Conservation (phyloP, 257 asterid species). For the Paraleonurus japonicus region DNA sequence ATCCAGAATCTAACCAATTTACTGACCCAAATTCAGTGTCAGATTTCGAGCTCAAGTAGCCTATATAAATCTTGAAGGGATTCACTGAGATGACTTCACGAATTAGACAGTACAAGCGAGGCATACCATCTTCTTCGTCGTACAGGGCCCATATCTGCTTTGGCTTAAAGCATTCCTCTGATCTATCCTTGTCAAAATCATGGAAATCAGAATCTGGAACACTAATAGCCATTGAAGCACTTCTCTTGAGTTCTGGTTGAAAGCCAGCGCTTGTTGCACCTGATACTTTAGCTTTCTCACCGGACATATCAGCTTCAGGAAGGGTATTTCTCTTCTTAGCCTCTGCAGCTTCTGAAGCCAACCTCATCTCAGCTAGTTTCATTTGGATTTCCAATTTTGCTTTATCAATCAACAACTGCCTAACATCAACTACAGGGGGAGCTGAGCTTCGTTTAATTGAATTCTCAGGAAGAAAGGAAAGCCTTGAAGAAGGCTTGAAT, state of each 20-base stretch:
- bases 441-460: conserved; percentile 46
- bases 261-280: conserved; percentile 24
- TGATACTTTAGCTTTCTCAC: conserved; percentile 32
- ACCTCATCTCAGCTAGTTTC: conserved; percentile 63
- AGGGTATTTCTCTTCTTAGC: conserved; percentile 54
- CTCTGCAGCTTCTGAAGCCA: conserved; percentile 59
- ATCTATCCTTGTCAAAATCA: conserved; percentile 83
- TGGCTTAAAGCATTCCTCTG: conserved; percentile 87
- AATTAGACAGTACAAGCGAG: conserved; percentile 91
- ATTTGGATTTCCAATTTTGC: conserved; percentile 63
- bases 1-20: conserved; percentile 86
- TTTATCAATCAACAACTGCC: conserved; percentile 69
- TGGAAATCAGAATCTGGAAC: conserved; percentile 92
- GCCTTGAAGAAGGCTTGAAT: conserved; percentile 43
- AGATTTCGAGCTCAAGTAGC: conserved; percentile 85
- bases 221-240: conserved; percentile 62
- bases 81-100: conserved; percentile 77
- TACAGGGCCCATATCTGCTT: conserved; percentile 97
- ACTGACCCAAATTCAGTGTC: conserved; percentile 88
- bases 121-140: conserved; percentile 99
- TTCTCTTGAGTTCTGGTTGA: conserved; percentile 55
- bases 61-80: conserved; percentile 80
- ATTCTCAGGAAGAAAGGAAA: conserved; percentile 42
- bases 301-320: conserved; percentile 35
- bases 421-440: conserved; percentile 61